Conservation (phyloP, 352 stramenopile species). For the Pythium grandisporangium region DNA sequence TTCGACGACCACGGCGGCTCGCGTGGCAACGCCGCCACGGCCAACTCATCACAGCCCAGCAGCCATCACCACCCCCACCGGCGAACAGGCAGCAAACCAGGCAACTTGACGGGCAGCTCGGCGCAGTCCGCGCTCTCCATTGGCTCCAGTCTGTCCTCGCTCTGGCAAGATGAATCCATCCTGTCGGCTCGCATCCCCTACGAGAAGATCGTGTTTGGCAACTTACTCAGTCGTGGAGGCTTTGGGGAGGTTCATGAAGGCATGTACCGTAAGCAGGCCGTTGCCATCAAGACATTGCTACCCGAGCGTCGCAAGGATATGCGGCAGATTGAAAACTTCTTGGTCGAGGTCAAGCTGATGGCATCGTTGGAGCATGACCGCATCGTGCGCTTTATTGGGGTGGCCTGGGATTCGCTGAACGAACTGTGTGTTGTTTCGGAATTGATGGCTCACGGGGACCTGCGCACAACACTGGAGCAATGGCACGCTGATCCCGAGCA, state of each 20-base stretch:
- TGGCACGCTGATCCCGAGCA: constrained; percentile 10
- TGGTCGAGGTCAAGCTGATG: constrained; percentile 50
- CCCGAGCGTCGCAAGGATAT: constrained; percentile 37
- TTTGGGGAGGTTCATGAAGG: constrained; percentile 44
- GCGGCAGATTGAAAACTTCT: constrained; percentile 36
- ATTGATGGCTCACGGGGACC: constrained; percentile 16
- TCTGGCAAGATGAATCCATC: constrained; percentile 1
- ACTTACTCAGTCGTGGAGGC: constrained; percentile 32
- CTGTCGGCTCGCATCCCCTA: constrained; percentile 25
- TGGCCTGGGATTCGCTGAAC: constrained; percentile 36
- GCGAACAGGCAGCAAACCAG: not conserved
- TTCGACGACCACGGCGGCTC: not conserved
- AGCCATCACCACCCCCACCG: not conserved
- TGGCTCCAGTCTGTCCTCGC: not conserved
- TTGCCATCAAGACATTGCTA: constrained; percentile 53
- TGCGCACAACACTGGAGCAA: constrained; percentile 19
- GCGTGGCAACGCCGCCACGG: too few relatives aligned
- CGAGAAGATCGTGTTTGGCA: constrained; percentile 26
- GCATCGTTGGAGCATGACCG: constrained; percentile 42
- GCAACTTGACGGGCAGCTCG: not conserved
- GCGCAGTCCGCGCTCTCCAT: not conserved
- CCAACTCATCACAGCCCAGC: not conserved
- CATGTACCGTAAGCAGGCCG: constrained; percentile 27
- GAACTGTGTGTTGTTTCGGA: constrained; percentile 15
- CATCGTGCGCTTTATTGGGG: constrained; percentile 56